Conservation (phyloP, 805 yeast genomes). For the Monosporozyma unispora region DNA sequence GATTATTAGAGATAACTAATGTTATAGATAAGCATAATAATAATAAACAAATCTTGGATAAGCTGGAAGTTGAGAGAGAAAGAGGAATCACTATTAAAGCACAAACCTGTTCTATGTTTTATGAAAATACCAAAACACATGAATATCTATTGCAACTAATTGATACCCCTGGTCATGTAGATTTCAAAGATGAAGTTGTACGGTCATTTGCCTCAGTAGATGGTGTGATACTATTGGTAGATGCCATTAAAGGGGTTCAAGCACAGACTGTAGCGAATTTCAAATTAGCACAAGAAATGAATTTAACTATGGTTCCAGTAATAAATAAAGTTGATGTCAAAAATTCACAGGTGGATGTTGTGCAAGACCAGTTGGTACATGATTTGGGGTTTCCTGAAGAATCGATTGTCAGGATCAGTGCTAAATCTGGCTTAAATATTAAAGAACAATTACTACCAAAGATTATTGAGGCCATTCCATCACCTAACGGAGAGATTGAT, state of each 20-base stretch:
- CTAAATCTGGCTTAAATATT: conserved; percentile 82
- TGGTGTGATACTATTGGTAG: conserved; percentile 83
- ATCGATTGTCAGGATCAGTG: conserved; percentile 78
- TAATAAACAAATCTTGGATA: conserved; percentile 81
- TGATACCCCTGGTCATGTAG: conserved; percentile 98
- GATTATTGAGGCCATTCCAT: conserved; percentile 70
- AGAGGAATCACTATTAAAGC: conserved; percentile 96
- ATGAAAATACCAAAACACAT: conserved; percentile 33
- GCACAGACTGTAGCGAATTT: conserved; percentile 99
- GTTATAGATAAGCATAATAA: conserved; percentile 59
- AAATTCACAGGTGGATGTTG: conserved; percentile 65
- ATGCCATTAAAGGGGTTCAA: conserved; percentile 93
- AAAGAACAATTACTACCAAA: conserved; percentile 63
- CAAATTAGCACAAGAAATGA: conserved; percentile 80
- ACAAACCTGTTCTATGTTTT: conserved; percentile 92
- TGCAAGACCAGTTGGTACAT: conserved; percentile 74
- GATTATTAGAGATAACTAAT: conserved; percentile 79
- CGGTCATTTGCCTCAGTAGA: conserved; percentile 94
- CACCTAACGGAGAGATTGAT: conserved; percentile 55
- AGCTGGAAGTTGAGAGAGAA: conserved; percentile 88
- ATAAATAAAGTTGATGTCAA: conserved; percentile 88
- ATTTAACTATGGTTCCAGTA: conserved; percentile 73
- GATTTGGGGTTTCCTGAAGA: conserved; percentile 61
- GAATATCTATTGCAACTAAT: conserved; percentile 85
- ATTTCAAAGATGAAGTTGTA: conserved; percentile 79